Base-by-base conservation (phyloP, 768 basidiomycete species). In the Leucocoprinus sp. region DNA sequence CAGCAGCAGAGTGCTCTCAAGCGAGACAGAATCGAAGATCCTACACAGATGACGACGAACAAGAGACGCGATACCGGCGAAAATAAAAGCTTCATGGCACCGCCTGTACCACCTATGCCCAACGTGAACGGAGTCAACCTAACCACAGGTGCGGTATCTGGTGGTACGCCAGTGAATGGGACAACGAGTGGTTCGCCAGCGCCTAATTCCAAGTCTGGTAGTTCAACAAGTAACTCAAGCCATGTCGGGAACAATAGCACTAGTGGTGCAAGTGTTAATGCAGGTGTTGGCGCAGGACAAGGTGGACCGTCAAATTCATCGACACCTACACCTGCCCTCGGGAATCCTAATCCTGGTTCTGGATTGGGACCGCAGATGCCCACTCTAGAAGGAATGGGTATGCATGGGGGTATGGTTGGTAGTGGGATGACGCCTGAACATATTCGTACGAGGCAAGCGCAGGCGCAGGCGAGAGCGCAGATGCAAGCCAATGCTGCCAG, bases 61-160 rank as follows among this genome's bases (percentile, higher is more conserved):
- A 87, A 88, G 59, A 72, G 85, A 14, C 71, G 80, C 15, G 80
- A 87, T 54, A 78, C 78, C 0, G 85, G 85, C 26, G 84, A 86
- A 51, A 64, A 62, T 33, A 81, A 78, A 54, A 57, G 62, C 49
- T 64, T 69, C 53, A 67, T 71, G 65, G 70, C 69, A 1, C 68
- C 73, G 0, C 69, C 68, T 1, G 26, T 11, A 5, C 58, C 68
- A 31, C 45, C 38, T 23, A 24, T 22, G 19, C 21, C 17, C 34
- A 22, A 29, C 24, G 17, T 55, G 65, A 24, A 61, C 64, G 51
- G 62, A 63, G 56, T 61, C 49, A 44, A 52, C 52, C 40, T 24
- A 28, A 54, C 15, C 56, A 54, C 17, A 41, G 48, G 15, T 21
- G 34, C 47, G 39, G 42, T 31, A 53, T 47, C 48, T 56, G 42